Percentiles rank a stretch among this genome's conserved stretches.
phyloP scores from a whole-genome alignment of 768 basidiomycete genomes.

The Lactarius pseudohatsudake region DNA sequence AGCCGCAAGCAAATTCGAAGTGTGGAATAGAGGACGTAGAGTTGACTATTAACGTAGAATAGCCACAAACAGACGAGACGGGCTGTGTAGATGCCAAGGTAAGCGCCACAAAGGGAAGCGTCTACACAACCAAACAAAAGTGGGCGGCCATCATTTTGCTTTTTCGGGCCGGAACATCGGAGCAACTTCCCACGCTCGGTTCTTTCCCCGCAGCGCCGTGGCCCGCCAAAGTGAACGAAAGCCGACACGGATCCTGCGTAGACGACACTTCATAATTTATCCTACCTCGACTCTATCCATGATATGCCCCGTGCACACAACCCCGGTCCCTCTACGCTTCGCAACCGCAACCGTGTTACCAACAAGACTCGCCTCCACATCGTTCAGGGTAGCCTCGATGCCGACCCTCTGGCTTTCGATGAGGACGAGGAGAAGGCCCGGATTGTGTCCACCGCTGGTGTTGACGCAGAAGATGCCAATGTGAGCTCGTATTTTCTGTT shows the following conservation, averaged over 20 bases:
- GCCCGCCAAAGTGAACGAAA: slow-evolving; percentile 30
- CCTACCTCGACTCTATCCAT: slow-evolving; percentile 51
- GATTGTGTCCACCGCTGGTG: slow-evolving; percentile 78
- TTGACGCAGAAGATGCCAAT: slow-evolving; percentile 91
- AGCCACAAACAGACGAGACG: not conserved
- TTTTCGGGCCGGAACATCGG: slow-evolving; percentile 28
- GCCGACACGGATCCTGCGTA: slow-evolving; percentile 27
- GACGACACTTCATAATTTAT: slow-evolving; percentile 29
- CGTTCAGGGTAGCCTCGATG: slow-evolving; percentile 77
- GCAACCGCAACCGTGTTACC: slow-evolving; percentile 88
- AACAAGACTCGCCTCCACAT: slow-evolving; percentile 90
- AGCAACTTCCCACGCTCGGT: slow-evolving; percentile 30
- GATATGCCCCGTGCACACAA: slow-evolving; percentile 85
- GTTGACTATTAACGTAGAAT: slow-evolving; percentile 13
- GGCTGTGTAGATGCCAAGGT: slow-evolving; percentile 16
- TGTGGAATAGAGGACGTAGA: slow-evolving; percentile 5
- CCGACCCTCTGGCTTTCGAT: slow-evolving; percentile 74
- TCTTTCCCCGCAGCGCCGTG: slow-evolving; percentile 31
- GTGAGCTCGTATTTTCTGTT: slow-evolving; percentile 52
- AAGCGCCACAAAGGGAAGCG: slow-evolving; percentile 22
- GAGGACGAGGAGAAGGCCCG: slow-evolving; percentile 86
- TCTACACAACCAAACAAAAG: slow-evolving; percentile 27
- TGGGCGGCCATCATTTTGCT: slow-evolving; percentile 25
- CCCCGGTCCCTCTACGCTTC: slow-evolving; percentile 72
- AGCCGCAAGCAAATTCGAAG: not conserved